Evolutionary conservation across 805 yeast species (phyloP).

Genomic region (Candida sithepensis): DNA sequence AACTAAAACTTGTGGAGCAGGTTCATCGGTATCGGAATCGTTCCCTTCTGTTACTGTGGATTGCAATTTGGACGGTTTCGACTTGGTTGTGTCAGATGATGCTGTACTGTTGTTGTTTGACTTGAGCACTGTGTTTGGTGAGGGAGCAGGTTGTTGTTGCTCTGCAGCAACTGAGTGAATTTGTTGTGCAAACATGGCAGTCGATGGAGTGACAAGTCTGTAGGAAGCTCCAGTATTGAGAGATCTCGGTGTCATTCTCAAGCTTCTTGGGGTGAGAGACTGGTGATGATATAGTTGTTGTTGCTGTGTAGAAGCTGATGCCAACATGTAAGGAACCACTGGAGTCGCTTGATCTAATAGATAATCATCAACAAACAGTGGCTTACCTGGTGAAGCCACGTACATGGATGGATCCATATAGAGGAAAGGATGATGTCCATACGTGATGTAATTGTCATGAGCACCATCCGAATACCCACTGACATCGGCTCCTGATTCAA

Average conservation of each 20-base stretch:
- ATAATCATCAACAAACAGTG: constrained; percentile 18
- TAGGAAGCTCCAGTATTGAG: constrained; percentile 9
- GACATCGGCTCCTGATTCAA: constrained; percentile 15
- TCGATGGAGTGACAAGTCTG: constrained; percentile 17
- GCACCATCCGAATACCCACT: constrained; percentile 30
- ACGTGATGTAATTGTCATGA: constrained; percentile 16
- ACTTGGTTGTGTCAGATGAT: constrained; percentile 1
- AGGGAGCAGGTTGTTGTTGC: constrained; percentile 6
- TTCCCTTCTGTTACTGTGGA: no score
- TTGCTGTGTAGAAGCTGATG: constrained; percentile 15
- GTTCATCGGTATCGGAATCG: neutral
- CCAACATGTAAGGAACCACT: constrained; percentile 24
- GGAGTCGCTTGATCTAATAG: constrained; percentile 29
- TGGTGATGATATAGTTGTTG: constrained; percentile 7
- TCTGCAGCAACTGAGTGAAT: constrained; percentile 9
- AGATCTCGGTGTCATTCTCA: constrained; percentile 18
- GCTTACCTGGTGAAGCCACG: constrained; percentile 24
- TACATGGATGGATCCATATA: constrained; percentile 26
- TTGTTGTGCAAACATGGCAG: constrained; percentile 14
- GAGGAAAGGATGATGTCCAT: constrained; percentile 21
- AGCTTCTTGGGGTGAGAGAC: constrained; percentile 10
- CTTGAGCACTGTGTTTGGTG: constrained; percentile 13
- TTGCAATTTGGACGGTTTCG: neutral
- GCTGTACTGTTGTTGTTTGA: constrained; percentile 9
- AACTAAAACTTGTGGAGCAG: constrained; percentile 13